Base-by-base conservation (phyloP, 495 filamentous ascomycete species). In the Acidomyces sp. region DNA sequence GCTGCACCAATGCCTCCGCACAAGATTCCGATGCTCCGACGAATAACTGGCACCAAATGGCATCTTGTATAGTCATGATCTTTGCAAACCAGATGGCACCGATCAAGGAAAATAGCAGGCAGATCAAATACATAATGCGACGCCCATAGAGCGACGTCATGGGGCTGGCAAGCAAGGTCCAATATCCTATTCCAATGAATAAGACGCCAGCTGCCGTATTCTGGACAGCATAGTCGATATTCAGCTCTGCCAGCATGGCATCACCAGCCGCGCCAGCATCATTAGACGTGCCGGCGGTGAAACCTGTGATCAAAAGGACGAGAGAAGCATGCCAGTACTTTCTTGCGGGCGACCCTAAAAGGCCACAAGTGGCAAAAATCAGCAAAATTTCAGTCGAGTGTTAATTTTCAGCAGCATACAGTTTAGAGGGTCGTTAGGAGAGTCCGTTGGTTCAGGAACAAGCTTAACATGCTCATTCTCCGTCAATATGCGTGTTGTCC, bases 251-350 rank as follows among this genome's bases (percentile, higher is more conserved):
- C 4, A 34, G 18, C 40, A 35, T 12, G 4, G 2, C 21, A 17
- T 45, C 42, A 15, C 23, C 42, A 5, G 42, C 42, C 12, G 33
- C 16, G n/a, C 42, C 42, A 15, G 42, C 42, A 32, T 45, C 42
- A 21, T 45, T 45, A 17, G 42, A 39, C 6, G 22, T 45, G 18
- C 34, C 42, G 18, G 42, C 42, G 9, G 42, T 45, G 9, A 45
- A 26, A 10, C 15, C 42, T 13, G 42, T 39, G 34, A 45, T 45
- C 25, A 45, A 45, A 18, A 37, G 36, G 9, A 38, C 34, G 5
- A 45, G 35, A 12, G 22, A 13, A 4, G 42, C 42, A 26, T 45
- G 42, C 42, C 42, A 45, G 16, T 41, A 41, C 24, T 39, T 45
- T 11, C 42, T 40, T 36, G 30, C 34, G n/a, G 29, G 25, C 20